These are phyloP conservation scores for Galerina sulciceps DNA, from an alignment of 768 basidiomycete genomes.

Conservation along the genomic window DNA sequence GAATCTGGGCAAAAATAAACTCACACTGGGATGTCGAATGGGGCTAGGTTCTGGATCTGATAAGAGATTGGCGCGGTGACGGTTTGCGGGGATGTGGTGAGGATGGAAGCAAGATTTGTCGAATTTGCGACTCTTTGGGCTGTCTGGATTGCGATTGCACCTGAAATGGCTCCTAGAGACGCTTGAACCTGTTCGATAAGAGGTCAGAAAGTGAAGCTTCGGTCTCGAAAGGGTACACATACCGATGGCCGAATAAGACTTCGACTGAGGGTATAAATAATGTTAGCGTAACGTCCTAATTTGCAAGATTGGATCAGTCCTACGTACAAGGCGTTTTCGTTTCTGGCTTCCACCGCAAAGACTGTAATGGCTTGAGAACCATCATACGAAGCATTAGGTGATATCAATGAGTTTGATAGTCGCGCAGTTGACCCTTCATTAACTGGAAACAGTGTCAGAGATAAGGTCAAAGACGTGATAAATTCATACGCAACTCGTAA, in stretches of 20 bases:
- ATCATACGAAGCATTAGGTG: constrained; percentile 48
- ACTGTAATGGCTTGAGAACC: constrained; percentile 53
- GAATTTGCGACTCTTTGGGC: constrained; percentile 31
- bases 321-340: constrained; percentile 63
- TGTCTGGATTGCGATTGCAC: constrained; percentile 35
- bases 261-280: constrained; percentile 27
- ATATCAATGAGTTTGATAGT: constrained; percentile 38
- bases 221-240: not conserved
- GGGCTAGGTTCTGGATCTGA: constrained; percentile 50
- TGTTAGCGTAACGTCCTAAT: not conserved
- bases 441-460: constrained; percentile 31
- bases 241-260: constrained; percentile 36
- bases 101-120: constrained; percentile 35
- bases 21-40: constrained; percentile 64
- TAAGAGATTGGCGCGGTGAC: constrained; percentile 54
- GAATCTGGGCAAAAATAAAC: constrained; percentile 19
- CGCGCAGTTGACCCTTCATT: constrained; percentile 42
- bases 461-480: not conserved
- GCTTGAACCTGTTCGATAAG: constrained; percentile 31
- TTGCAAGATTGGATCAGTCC: not conserved
- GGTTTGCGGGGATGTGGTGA: constrained; percentile 51
- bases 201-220: not conserved
- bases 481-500: constrained; percentile 47
- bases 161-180: constrained; percentile 37
- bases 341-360: constrained; percentile 53